Base-by-base conservation (phyloP, 2,329 filamentous ascomycete species). In the Aspergillus pseudonomiae region DNA sequence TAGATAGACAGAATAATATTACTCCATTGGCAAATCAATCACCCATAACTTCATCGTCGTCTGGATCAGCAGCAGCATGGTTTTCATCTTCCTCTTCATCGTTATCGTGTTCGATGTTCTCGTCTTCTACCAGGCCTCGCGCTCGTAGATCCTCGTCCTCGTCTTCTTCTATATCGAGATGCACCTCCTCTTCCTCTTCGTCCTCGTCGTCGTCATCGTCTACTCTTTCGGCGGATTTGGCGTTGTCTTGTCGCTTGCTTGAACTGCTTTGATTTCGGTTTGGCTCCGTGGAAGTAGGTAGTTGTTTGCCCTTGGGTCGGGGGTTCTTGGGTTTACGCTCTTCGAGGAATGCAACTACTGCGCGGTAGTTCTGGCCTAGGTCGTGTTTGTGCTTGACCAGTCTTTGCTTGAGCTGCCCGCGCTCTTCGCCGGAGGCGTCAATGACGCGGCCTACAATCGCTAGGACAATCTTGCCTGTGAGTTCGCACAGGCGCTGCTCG, bases 281-380 rank as follows among this genome's bases (percentile, higher is more conserved):
- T 30, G 62, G 61, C 12, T 59, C 57, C 45, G 63, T 63, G 9
- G 48, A n/a, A 9, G 61, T 57, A 7, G 70, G 66, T 46, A 68
- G 32, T 54, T 74, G 73, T 54, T 77, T 77, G 53, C 76, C 78
- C 71, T 80, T 82, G 10, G 70, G 65, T 28, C 65, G 68, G 14
- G 62, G 46, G 28, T 61, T 66, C 52, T 71, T 73, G 41, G 74
- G 68, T 71, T 89, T 88, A 56, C 84, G 83, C 62, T 90, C 87
- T 71, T 97, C 93, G 4, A 98, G 82, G 75, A 90, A 95, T 10
- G 88, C 86, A 5, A 97, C 82, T 7, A 97, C 88, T 71, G 95
- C 93, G 73, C 90, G 92, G 83, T 92, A 96, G 75, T 95, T 97
- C 53, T 86, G 82, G 2, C 95, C 95, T 3, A 99, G 84, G 73